A percentile compares a stretch with the other conserved stretches of the same genome.
Conservation (phyloP, 345 rosid species). For the Eucalyptus cloeziana region DNA sequence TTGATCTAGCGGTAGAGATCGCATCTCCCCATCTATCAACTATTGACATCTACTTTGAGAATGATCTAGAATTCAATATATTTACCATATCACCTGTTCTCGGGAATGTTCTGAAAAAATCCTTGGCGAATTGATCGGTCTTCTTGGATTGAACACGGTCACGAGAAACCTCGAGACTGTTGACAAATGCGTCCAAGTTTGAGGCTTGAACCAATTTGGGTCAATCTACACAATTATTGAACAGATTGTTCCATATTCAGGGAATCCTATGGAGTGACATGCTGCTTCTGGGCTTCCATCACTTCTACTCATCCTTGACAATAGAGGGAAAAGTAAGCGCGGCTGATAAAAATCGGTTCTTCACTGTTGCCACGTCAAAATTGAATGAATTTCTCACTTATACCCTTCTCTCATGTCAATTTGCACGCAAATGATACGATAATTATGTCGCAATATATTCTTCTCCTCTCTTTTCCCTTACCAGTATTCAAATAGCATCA, state of each 20-base stretch:
- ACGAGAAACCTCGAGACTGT: neutral
- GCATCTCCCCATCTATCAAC: neutral
- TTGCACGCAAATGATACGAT: neutral
- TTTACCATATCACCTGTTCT: neutral
- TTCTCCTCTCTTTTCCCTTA: neutral
- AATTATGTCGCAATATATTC: neutral
- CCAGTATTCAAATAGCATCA: neutral
- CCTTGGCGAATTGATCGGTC: neutral
- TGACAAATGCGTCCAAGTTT: neutral
- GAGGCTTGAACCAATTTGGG: neutral
- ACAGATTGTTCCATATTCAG: neutral
- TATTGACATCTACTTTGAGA: neutral
- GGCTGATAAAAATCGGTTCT: neutral
- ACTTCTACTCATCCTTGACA: neutral
- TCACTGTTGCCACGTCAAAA: neutral
- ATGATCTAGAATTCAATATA: neutral
- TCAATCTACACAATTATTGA: neutral
- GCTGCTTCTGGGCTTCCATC: neutral
- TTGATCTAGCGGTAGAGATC: neutral
- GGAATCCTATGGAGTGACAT: neutral
- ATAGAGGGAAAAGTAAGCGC: neutral
- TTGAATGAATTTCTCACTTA: neutral
- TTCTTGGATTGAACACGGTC: neutral
- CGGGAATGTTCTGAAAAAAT: too few species aligned
- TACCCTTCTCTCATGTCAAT: neutral